These are phyloP conservation scores for Fusarium concolor DNA, from an alignment of 2,329 filamentous ascomycete genomes.

Conservation along the genomic window DNA sequence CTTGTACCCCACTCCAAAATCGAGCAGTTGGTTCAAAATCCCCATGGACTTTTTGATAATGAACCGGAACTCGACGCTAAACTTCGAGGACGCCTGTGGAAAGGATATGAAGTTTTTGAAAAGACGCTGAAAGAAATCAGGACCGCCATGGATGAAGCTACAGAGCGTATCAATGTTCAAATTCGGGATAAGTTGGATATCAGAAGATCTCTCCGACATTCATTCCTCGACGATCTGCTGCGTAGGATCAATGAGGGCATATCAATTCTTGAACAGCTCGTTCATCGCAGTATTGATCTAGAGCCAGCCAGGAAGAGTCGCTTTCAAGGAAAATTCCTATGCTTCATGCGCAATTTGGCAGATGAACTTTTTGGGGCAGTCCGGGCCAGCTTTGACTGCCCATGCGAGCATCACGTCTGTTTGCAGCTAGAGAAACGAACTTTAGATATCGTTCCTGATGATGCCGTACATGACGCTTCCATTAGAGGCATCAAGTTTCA, in stretches of 20 bases:
- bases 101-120: background rate
- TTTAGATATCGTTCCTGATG: background rate
- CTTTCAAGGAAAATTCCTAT: background rate
- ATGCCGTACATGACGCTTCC: background rate
- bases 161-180: background rate
- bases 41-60: accelerated
- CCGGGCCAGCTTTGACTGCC: background rate
- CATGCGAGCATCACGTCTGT: background rate
- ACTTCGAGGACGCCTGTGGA: background rate
- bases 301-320: background rate
- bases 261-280: background rate
- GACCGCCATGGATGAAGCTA: background rate
- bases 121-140: background rate
- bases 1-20: background rate
- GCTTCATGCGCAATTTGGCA: background rate
- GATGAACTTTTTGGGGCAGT: background rate
- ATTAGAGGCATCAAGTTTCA: background rate
- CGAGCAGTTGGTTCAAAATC: background rate
- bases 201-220: background rate
- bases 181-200: background rate
- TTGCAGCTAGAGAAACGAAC: background rate
- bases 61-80: background rate
- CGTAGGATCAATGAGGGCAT: background rate
- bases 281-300: background rate
- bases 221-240: background rate